Evolutionary conservation across 2,329 filamentous ascomycete species (phyloP).

Genomic region (Cytospora schulzeri): DNA sequence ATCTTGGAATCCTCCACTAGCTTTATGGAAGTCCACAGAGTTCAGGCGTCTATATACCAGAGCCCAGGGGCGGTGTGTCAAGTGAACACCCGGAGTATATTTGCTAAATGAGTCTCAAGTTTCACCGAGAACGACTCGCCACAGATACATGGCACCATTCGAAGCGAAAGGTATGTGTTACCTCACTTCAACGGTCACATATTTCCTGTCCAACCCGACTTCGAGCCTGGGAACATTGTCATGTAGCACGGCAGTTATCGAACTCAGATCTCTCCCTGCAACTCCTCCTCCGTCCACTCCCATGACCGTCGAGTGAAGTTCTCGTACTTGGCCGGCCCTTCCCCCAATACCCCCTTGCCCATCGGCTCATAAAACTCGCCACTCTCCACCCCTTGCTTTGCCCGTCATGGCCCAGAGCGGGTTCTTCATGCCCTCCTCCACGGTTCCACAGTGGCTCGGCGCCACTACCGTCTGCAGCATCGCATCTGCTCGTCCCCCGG

Average conservation of each 20-base stretch:
- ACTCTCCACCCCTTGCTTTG: conserved; percentile 32
- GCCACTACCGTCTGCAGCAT: conserved; percentile 28
- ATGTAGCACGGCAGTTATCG: too few species aligned
- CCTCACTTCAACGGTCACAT: too few species aligned
- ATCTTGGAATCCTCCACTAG: too few species aligned
- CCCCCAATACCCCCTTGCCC: conserved; percentile 25
- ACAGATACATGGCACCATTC: too few species aligned
- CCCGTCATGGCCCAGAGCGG: conserved; percentile 44
- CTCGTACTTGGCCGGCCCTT: conserved; percentile 29
- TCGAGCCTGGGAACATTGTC: too few species aligned
- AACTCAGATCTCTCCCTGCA: conserved; percentile 27
- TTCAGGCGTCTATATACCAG: neutral
- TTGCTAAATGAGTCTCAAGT: too few species aligned
- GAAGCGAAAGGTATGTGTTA: too few species aligned
- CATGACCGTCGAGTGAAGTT: conserved; percentile 35
- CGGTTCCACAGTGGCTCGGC: conserved; percentile 25
- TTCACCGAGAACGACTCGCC: too few species aligned
- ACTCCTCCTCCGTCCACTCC: conserved; percentile 39
- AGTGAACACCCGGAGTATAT: neutral
- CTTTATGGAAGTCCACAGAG: too few species aligned
- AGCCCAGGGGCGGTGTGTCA: neutral
- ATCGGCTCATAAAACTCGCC: conserved; percentile 42
- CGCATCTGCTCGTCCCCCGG: conserved; percentile 28
- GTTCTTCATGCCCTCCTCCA: conserved; percentile 41
- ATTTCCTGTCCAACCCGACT: too few species aligned